A percentile compares a stretch with the other conserved stretches of the same genome.
Evolutionary conservation across 176 grass and related monocot species (phyloP).

Genomic region (Poa pratensis): DNA sequence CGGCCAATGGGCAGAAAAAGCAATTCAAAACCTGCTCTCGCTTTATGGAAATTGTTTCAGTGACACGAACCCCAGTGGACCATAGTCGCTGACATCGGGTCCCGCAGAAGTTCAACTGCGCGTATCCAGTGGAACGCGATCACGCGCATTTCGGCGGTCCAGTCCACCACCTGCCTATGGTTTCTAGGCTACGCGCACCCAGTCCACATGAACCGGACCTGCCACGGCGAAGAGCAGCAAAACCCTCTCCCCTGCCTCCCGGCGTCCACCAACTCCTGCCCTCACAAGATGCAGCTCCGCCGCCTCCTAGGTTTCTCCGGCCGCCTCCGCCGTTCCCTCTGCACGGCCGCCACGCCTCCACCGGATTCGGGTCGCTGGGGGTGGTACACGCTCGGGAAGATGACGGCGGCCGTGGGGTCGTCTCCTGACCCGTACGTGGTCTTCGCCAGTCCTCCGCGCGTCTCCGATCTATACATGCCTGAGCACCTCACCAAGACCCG

Average conservation of each 20-base stretch:
- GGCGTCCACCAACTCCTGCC: too few relatives aligned
- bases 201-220: neutral
- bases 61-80: neutral
- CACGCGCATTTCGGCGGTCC: neutral
- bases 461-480: neutral
- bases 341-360: neutral
- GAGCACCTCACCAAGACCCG: neutral
- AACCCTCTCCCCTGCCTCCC: too few relatives aligned
- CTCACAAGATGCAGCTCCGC: neutral
- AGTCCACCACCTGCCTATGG: neutral
- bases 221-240: too few relatives aligned
- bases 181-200: neutral
- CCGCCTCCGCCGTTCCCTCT: neutral
- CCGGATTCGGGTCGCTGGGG: neutral
- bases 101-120: neutral
- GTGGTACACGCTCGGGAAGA: neutral
- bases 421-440: neutral
- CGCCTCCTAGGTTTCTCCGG: neutral
- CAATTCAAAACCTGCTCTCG: neutral
- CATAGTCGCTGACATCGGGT: neutral
- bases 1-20: neutral
- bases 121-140: neutral
- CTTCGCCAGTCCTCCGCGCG: neutral
- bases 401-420: neutral
- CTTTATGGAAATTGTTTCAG: neutral